Evolutionary conservation across 768 basidiomycete species (phyloP), one percentile per base, ranked within the genome.

Genomic region (Russula emetica): DNA sequence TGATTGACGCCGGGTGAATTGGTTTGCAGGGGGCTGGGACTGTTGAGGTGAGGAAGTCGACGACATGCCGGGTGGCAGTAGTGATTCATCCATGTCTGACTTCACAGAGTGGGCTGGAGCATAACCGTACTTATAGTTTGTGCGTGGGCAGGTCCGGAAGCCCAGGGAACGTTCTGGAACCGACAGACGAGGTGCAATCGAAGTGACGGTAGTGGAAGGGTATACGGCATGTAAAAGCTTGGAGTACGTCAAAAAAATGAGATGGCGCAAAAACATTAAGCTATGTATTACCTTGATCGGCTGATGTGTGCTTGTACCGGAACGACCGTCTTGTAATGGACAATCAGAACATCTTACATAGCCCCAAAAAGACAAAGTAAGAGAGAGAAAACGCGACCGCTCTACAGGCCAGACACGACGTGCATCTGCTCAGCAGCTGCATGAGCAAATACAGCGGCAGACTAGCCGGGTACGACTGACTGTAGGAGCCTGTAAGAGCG

Each of bases 81-180:
- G 38, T 0, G 51, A 3, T 2, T 47, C n/a, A 4, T 57, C 42
- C 68, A 67, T 67, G 30, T 44, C 60, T 5, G 50, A 38, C 2
- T 30, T 47, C 56, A 55, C 55, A 2, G 55, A 45, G 16, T 50
- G 38, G 18, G 32, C 34, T 18, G 26, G 18, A 49, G 24, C 49
- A 67, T 56, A n/a, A 24, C 42, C 52, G 22, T 18, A 24, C 52
- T 55, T 61, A 67, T 63, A 64, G 11, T 57, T 49, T 42, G 22
- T 10, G 22, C n/a, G 28, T 22, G 45, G 52, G 5, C 16, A 9
- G 16, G 49, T 28, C 62, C 42, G 22, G 62, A 57, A 2, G 1
- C 24, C 36, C 8, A 22, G 3, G 20, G 67, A 63, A 61, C 14
- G 14, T 67, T 69, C 66, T 69, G 68, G 56, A 67, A 69, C 0